A percentile compares a stretch with the other conserved stretches of the same genome.
Evolutionary conservation across 768 basidiomycete species (phyloP).

Genomic region (Tephrocybe sp.): DNA sequence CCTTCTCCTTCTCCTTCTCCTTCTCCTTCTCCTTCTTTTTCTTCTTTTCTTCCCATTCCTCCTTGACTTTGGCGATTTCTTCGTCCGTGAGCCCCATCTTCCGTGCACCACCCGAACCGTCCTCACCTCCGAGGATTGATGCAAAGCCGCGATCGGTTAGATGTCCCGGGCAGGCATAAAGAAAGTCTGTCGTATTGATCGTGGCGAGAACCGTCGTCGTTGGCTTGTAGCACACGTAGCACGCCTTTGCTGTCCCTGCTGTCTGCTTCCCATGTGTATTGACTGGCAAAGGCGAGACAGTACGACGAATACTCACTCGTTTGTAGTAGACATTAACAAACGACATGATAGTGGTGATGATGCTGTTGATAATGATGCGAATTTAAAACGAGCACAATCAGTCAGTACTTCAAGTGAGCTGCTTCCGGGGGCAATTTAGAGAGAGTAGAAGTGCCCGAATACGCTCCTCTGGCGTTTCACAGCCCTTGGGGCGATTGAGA

Average conservation of each 20-base stretch:
- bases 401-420: too few species aligned
- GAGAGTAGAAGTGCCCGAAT: neutral
- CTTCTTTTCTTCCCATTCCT: constrained; percentile 79
- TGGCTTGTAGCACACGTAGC: constrained; percentile 77
- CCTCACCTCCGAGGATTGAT: constrained; percentile 37
- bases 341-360: constrained; percentile 45
- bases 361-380: neutral
- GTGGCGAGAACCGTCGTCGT: constrained; percentile 87
- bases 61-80: constrained; percentile 76
- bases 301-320: constrained; percentile 53
- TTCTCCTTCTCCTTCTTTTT: constrained; percentile 56
- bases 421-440: too few species aligned
- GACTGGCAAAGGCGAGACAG: constrained; percentile 1
- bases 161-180: constrained; percentile 85
- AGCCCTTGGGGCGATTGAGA: neutral
- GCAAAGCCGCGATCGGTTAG: constrained; percentile 80
- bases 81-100: constrained; percentile 55
- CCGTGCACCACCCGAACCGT: constrained; percentile 29
- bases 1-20: constrained; percentile 46
- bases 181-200: constrained; percentile 76
- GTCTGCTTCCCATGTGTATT: constrained; percentile 49
- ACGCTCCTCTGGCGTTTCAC: neutral
- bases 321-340: constrained; percentile 89
- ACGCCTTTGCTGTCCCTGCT: constrained; percentile 75
- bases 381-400: too few species aligned